Evolutionary conservation across 495 filamentous ascomycete species (phyloP), one percentile per base, ranked within the genome.

Genomic region (Massariosphaeria phaeospora): DNA sequence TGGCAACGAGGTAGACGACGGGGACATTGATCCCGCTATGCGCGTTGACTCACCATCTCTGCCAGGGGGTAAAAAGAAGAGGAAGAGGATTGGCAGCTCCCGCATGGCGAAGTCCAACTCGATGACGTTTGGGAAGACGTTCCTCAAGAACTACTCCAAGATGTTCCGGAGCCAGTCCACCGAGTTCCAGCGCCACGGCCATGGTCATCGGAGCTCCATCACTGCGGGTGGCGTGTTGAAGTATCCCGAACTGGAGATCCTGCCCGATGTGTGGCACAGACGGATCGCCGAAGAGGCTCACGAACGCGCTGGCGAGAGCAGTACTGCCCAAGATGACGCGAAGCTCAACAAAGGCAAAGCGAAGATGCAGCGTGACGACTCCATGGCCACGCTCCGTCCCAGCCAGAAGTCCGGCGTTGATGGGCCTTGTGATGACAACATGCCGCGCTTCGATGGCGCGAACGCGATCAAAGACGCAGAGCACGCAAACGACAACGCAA

Each of bases 181-280:
- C 8, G 63, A 66, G 33, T 66, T 66, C 27, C 52, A 41, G 24
- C 36, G 26, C 8, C 53, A 60, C 43, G 61, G 61, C 7, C 40
- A 61, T 31, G 64, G 64, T 8, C 64, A 66, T 43, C 61, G 64
- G 15, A 55, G 48, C 38, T 51, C 41, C 11, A 46, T 64, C 30
- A 17, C 61, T 1, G 29, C 45, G 9, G 53, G 64, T 17, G 57
- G 64, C 0, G 36, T 34, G 25, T 39, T 66, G 25, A 40, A 58
- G 39, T 59, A 55, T 47, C 64, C 64, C 10, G 64, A 66, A 42
- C 39, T 66, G 11, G 64, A 66, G 51, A 43, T 66, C 1, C 23
- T 66, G 46, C 64, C 64, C 0, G 48, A 48, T 6, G 54, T 65
- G 3, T 62, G 45, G 47, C 5, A 38, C 10, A 6, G 51, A 7